These are phyloP conservation scores for Capsicum pubescens DNA, from an alignment of 257 asterid species.

Conservation along the genomic window DNA sequence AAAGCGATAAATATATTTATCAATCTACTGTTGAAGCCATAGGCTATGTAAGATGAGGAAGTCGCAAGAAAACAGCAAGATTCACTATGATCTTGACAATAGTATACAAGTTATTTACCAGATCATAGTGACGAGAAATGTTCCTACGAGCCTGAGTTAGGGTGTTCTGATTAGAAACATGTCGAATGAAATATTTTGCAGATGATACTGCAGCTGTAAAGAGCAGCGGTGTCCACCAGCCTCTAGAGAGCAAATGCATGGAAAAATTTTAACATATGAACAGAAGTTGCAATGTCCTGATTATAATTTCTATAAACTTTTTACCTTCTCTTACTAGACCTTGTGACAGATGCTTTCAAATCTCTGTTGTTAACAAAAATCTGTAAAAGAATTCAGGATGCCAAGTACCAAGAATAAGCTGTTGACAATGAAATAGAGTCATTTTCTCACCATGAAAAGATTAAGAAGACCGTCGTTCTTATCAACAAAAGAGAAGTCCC, in stretches of 20 bases:
- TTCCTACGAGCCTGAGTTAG: constrained; percentile 82
- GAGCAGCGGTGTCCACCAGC: constrained; percentile 96
- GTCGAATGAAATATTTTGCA: constrained; percentile 78
- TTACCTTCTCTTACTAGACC: constrained; percentile 64
- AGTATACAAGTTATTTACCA: constrained; percentile 49
- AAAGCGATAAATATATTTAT: constrained; percentile 5
- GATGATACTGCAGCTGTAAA: constrained; percentile 70
- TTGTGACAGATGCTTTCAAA: constrained; percentile 50
- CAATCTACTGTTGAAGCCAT: background rate
- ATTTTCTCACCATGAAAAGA: constrained; percentile 70
- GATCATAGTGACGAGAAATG: constrained; percentile 86
- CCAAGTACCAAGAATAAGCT: background rate
- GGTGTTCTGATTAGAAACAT: constrained; percentile 73
- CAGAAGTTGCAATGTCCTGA: background rate
- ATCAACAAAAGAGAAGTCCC: constrained; percentile 80
- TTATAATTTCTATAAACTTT: background rate
- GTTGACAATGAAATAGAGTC: background rate
- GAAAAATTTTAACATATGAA: background rate
- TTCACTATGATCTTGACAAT: background rate
- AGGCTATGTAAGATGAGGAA: no score
- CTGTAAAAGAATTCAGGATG: constrained; percentile 51
- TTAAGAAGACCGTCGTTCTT: constrained; percentile 67
- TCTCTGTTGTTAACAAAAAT: constrained; percentile 80
- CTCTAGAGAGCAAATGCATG: constrained; percentile 47
- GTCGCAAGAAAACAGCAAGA: no score